Evolutionary conservation across 768 basidiomycete genomes (phyloP).

Genomic region (Trametes punicea): DNA sequence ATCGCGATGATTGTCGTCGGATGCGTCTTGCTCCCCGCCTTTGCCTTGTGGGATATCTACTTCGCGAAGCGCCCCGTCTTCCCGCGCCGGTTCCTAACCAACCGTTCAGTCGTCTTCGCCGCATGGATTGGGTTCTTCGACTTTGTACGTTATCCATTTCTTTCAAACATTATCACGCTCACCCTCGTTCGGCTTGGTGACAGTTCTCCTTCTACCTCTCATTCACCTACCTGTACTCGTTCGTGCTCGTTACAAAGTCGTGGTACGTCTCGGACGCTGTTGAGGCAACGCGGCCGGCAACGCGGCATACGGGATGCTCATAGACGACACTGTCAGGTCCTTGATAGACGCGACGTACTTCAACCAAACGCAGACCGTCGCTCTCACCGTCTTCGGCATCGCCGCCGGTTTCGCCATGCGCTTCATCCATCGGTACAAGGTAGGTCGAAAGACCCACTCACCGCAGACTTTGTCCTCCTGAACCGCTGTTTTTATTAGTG

Average conservation of each 20-base stretch:
- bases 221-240: conserved; percentile 71
- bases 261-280: conserved; percentile 25
- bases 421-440: conserved; percentile 43
- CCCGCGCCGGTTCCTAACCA: conserved; percentile 33
- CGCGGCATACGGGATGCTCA: neutral
- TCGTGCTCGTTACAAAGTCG: conserved; percentile 39
- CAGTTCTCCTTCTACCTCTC: conserved; percentile 67
- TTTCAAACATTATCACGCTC: conserved; percentile 4
- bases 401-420: conserved; percentile 43
- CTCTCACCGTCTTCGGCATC: conserved; percentile 47
- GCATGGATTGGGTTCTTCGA: conserved; percentile 29
- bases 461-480: too few species aligned
- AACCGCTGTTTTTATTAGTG: too few species aligned
- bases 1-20: conserved; percentile 34
- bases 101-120: conserved; percentile 33
- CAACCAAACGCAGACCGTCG: conserved; percentile 39
- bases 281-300: conserved; percentile 43
- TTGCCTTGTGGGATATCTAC: conserved; percentile 32
- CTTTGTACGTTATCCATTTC: conserved; percentile 16
- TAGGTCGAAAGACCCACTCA: too few species aligned
- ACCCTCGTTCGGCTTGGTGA: conserved; percentile 6
- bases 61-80: conserved; percentile 35
- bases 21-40: conserved; percentile 27
- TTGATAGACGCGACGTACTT: conserved; percentile 36
- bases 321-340: conserved; percentile 23